Base-by-base conservation (phyloP, 1,284 basidiomycete genomes). In the Cerioporus squamosus region DNA sequence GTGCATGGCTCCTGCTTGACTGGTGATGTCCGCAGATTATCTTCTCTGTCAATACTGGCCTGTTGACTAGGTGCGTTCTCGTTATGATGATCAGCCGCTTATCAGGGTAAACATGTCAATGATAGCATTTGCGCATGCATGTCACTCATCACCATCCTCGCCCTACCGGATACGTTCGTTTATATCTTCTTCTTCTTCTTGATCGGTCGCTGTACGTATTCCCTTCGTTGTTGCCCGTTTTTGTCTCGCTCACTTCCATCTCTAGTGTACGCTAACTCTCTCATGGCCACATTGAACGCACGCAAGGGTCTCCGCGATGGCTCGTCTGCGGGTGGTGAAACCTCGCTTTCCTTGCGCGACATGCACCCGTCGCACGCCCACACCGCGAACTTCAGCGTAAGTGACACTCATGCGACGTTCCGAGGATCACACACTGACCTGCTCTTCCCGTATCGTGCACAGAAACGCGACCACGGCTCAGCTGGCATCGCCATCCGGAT, bases 171-270 rank as follows among this genome's bases (percentile, higher is more conserved):
- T 43, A 82, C 81, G 9, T 72, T 83, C 59, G 80, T 84, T 55
- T 84, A 84, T 66, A 82, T 82, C 20, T 76, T 79, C 24, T 84
- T 84, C 69, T 84, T 81, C 68, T 84, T 83, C 73, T 76, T 77
- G 55, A 70, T 83, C 24, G 82, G 83, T 59, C 75, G 81, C 62
- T 64, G 81, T 82, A 62, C 57, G 60, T 53, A 10, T 2, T 26
- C 22, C 10, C n/a, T 8, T 31, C 2, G 73, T 26, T 42, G 9
- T 36, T 18, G 15, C 20, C 29, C n/a, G 17, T 39, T 12, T 23
- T 53, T n/a, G n/a, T 53, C 8, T 51, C 47, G 61, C 14, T 62
- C 17, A 53, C 52, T 15, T 14, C 31, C n/a, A 6, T 17, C 42
- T 7, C 10, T 26, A 83, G 81, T 83, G 20, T 82, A 84, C 61